Percentiles rank a stretch among this genome's conserved stretches.
Conservation (phyloP, 805 yeast genomes). For the Tetrapisispora arboricola region DNA sequence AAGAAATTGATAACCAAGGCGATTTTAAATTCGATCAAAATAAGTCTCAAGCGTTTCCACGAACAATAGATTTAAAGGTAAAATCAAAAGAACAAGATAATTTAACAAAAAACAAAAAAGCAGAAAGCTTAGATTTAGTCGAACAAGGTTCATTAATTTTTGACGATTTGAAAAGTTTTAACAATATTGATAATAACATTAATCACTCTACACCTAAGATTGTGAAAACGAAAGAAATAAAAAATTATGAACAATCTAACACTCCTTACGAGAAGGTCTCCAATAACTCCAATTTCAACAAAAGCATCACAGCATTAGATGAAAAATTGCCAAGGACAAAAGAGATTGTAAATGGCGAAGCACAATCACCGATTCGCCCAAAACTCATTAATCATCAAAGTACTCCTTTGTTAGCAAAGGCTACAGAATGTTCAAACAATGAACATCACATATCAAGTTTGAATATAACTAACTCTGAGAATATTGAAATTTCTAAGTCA, state of each 20-base stretch:
- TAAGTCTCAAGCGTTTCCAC: too few relatives aligned
- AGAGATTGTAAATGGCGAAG: neutral
- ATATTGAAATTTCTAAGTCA: neutral
- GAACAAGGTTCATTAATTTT: neutral
- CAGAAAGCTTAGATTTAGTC: too few relatives aligned
- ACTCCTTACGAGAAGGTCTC: neutral
- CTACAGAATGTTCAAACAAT: neutral
- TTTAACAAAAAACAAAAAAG: neutral
- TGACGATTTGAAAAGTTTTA: neutral
- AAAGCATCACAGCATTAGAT: neutral
- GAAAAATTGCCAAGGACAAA: neutral
- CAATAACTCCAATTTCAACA: neutral
- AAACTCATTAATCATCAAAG: neutral
- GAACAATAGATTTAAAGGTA: too few relatives aligned
- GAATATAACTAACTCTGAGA: neutral
- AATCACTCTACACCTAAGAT: slow-evolving; percentile 1
- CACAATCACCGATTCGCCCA: neutral
- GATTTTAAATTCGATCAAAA: too few relatives aligned
- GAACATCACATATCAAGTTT: neutral
- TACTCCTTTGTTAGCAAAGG: neutral
- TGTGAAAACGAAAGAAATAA: neutral
- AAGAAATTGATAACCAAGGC: too few relatives aligned
- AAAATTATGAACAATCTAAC: neutral
- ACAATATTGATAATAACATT: neutral
- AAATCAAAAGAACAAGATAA: neutral